phyloP scores from a whole-genome alignment of 2,329 filamentous ascomycete species.

The Zalaria sp. region DNA sequence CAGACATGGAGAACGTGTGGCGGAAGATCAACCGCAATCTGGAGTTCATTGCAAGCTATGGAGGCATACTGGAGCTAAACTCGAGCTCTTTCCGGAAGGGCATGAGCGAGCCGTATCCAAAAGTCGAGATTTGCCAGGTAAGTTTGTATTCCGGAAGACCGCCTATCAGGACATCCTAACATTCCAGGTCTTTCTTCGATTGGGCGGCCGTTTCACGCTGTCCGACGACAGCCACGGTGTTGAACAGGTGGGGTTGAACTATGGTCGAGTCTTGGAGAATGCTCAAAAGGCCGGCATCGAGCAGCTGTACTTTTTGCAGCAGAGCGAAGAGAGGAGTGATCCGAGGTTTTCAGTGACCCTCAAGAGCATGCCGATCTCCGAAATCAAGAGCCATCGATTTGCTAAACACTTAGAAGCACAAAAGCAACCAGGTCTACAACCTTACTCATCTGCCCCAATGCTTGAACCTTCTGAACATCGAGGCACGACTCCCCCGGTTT shows the following conservation, averaged over 20 bases:
- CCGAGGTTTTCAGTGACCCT: background rate
- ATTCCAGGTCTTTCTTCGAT: slow-evolving; percentile 40
- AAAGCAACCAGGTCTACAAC: no score
- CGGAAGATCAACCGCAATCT: slow-evolving; percentile 60
- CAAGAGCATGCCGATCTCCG: no score
- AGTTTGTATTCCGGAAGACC: slow-evolving; percentile 10
- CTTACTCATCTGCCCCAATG: no score
- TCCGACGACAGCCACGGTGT: slow-evolving; percentile 92
- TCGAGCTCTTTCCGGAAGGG: slow-evolving; percentile 79
- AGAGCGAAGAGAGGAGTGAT: background rate
- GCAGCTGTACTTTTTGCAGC: slow-evolving; percentile 31
- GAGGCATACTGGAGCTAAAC: slow-evolving; percentile 80
- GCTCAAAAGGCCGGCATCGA: slow-evolving; percentile 51
- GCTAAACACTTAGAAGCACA: no score
- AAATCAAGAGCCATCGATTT: no score
- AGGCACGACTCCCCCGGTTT: no score
- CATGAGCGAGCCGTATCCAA: slow-evolving; percentile 79
- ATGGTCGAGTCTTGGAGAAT: slow-evolving; percentile 54
- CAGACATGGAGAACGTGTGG: slow-evolving; percentile 48
- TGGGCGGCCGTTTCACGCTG: slow-evolving; percentile 73
- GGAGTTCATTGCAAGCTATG: slow-evolving; percentile 53
- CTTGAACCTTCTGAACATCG: no score
- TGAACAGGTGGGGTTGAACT: slow-evolving; percentile 79
- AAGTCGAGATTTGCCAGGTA: slow-evolving; percentile 61
- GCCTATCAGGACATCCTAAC: background rate